Evolutionary conservation across 1,284 basidiomycete genomes (phyloP).

Genomic region (Inonotus obliquus): DNA sequence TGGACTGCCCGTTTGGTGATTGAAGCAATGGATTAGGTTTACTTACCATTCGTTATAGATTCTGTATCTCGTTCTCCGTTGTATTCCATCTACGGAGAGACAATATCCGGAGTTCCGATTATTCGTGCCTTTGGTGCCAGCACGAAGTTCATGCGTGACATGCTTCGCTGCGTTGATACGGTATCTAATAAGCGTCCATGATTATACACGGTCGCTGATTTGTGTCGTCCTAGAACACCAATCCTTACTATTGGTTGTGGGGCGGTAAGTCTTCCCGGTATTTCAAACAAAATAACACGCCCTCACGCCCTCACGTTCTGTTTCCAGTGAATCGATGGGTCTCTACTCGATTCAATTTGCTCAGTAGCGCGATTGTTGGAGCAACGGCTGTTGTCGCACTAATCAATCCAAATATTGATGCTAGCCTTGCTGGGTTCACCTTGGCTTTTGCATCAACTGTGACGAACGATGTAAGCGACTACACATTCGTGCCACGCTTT

Average conservation of each 20-base stretch:
- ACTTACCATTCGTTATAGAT: slow-evolving; percentile 39
- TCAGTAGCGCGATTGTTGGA: slow-evolving; percentile 71
- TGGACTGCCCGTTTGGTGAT: slow-evolving; percentile 21
- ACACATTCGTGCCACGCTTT: background rate
- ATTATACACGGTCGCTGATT: slow-evolving; percentile 6
- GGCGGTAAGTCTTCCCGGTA: slow-evolving; percentile 46
- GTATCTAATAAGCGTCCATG: slow-evolving; percentile 34
- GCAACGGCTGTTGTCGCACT: slow-evolving; percentile 68
- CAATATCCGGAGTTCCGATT: slow-evolving; percentile 83
- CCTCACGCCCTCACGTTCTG: slow-evolving; percentile 15
- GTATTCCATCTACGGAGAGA: slow-evolving; percentile 90
- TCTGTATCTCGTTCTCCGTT: slow-evolving; percentile 87
- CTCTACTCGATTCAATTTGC: slow-evolving; percentile 77
- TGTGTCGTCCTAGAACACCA: slow-evolving; percentile 54
- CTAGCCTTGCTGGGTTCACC: slow-evolving; percentile 80
- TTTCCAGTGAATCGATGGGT: slow-evolving; percentile 72
- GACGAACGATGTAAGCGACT: slow-evolving; percentile 59
- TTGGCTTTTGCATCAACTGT: slow-evolving; percentile 79
- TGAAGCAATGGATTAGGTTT: background rate
- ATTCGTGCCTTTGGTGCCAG: slow-evolving; percentile 86
- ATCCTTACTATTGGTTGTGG: slow-evolving; percentile 86
- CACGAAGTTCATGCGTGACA: slow-evolving; percentile 81
- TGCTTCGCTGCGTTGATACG: slow-evolving; percentile 82
- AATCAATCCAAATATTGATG: slow-evolving; percentile 64
- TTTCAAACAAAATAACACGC: background rate